Percentiles rank a stretch among this genome's conserved stretches.
phyloP scores from a whole-genome alignment of 345 rosid species.

The Melaleuca quinquenervia region DNA sequence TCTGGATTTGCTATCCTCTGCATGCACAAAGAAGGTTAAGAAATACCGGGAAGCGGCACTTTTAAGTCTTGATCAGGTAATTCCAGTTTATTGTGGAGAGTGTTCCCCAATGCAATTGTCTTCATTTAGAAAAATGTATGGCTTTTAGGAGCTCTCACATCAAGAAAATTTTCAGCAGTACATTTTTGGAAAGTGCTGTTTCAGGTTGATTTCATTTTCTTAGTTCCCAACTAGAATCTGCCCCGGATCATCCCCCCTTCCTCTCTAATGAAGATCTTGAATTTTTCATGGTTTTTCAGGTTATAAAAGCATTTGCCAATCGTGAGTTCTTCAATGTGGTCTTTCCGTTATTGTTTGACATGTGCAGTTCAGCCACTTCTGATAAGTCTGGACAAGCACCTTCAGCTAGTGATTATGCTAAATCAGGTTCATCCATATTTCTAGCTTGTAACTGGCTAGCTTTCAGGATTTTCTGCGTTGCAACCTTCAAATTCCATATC shows the following conservation, averaged over 20 bases:
- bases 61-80: conserved; percentile 67
- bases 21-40: conserved; percentile 66
- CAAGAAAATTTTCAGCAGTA: neutral
- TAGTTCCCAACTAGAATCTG: neutral
- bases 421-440: conserved; percentile 43
- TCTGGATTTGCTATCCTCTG: conserved; percentile 53
- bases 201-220: neutral
- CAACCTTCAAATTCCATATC: neutral
- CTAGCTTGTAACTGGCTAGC: neutral
- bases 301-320: conserved; percentile 61
- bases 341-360: conserved; percentile 62
- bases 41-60: conserved; percentile 84
- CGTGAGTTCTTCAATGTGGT: conserved; percentile 62
- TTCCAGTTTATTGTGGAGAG: neutral
- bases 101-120: neutral
- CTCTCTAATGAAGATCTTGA: neutral
- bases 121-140: neutral
- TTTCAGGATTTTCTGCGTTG: neutral
- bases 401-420: conserved; percentile 29
- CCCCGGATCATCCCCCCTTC: neutral
- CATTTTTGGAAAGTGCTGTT: neutral
- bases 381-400: conserved; percentile 26
- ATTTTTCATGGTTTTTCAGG: conserved; percentile 21
- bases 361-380: conserved; percentile 46
- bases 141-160: neutral